Evolutionary conservation across 192 early-diverging fungal species (phyloP).

Genomic region (Coemansia furcata): DNA sequence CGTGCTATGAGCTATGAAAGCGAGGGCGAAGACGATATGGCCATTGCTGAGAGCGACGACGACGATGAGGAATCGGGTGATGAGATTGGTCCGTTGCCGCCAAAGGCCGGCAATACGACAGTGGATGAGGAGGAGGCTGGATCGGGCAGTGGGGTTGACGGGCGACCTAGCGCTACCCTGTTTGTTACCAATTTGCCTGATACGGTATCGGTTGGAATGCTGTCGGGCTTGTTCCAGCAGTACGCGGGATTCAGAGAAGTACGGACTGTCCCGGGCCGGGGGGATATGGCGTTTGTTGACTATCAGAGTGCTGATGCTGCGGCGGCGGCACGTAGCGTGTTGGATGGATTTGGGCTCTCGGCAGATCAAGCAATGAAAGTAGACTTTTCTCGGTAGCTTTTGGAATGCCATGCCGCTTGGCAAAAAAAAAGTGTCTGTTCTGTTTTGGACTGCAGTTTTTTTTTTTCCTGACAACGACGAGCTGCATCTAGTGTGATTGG

Average conservation of each 20-base stretch:
- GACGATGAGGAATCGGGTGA: constrained; percentile 16
- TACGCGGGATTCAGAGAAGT: constrained; percentile 49
- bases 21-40: constrained; percentile 8
- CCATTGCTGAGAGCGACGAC: constrained; percentile 10
- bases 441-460: neutral
- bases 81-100: constrained; percentile 35
- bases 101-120: neutral
- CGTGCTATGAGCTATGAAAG: constrained; percentile 2
- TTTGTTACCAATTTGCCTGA: constrained; percentile 48
- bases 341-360: constrained; percentile 41
- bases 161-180: constrained; percentile 25
- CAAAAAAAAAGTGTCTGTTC: too few relatives aligned
- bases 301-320: constrained; percentile 35
- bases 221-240: constrained; percentile 46
- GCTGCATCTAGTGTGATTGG: constrained; percentile 26
- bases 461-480: neutral
- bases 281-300: constrained; percentile 48
- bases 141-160: neutral
- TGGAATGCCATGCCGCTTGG: too few relatives aligned
- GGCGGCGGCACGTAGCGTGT: constrained; percentile 34
- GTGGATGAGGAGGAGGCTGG: neutral
- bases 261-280: constrained; percentile 28
- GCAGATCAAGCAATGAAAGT: constrained; percentile 37
- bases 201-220: constrained; percentile 26
- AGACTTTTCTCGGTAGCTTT: constrained; percentile 29